phyloP scores from a whole-genome alignment of 2,329 filamentous ascomycete species.

The Gremmenia infestans region DNA sequence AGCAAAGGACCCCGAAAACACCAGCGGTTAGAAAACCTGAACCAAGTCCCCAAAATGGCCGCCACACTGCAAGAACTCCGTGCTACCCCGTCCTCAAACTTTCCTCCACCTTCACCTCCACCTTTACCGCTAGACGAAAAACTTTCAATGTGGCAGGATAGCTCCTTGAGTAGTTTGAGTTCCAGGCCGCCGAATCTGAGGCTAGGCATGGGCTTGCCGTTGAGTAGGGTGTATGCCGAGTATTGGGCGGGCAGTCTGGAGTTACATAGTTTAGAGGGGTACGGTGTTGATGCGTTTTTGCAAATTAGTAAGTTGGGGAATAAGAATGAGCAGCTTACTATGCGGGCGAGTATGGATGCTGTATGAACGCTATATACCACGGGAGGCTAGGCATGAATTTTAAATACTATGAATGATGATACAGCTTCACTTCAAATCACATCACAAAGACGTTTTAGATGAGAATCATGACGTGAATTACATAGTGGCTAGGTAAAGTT shows the following conservation, averaged over 20 bases:
- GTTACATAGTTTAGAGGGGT: slow-evolving; percentile 88
- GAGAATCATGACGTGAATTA: slow-evolving; percentile 31
- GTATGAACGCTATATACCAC: slow-evolving; percentile 35
- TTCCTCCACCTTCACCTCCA: neutral
- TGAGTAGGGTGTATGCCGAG: slow-evolving; percentile 92
- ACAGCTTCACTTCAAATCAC: neutral
- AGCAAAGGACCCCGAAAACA: slow-evolving; percentile 82
- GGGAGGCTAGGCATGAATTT: neutral
- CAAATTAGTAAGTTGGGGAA: slow-evolving; percentile 96
- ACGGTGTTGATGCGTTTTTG: slow-evolving; percentile 91
- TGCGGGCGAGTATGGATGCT: slow-evolving; percentile 71
- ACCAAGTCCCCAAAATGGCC: slow-evolving; percentile 82
- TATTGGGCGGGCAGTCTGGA: slow-evolving; percentile 96
- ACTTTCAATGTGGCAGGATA: slow-evolving; percentile 16
- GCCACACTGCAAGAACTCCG: slow-evolving; percentile 87
- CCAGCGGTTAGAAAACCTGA: slow-evolving; percentile 76
- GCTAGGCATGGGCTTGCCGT: slow-evolving; percentile 86
- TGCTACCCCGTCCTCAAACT: slow-evolving; percentile 28
- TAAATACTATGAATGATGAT: no score
- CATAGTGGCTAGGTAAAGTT: slow-evolving; percentile 30
- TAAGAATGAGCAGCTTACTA: slow-evolving; percentile 91
- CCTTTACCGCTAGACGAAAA: neutral
- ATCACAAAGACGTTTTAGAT: neutral
- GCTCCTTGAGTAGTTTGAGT: slow-evolving; percentile 72
- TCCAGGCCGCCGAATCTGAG: slow-evolving; percentile 80